Conservation (phyloP, 73 alveolate species). For the Strombidium stylifer region DNA sequence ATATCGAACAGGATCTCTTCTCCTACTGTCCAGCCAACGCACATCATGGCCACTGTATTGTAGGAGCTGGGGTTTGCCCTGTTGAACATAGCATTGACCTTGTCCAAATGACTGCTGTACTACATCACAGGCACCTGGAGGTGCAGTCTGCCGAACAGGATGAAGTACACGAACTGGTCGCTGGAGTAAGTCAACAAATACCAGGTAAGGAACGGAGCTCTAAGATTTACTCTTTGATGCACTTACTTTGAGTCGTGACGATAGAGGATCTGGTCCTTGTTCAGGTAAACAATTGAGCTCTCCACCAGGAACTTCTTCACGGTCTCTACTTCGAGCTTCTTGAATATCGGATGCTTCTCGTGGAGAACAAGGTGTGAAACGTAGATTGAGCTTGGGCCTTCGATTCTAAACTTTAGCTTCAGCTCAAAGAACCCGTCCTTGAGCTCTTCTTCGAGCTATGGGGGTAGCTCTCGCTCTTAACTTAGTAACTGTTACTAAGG, state of each 20-base stretch:
- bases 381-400: slow-evolving; percentile 9
- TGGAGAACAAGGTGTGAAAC: slow-evolving; percentile 41
- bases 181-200: too few relatives aligned
- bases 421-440: slow-evolving; percentile 45
- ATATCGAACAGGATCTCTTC: slow-evolving; percentile 31
- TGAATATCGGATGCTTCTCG: slow-evolving; percentile 33
- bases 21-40: slow-evolving; percentile 40
- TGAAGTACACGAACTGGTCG: slow-evolving; percentile 31
- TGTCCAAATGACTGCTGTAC: not conserved
- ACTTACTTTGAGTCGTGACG: slow-evolving; percentile 11
- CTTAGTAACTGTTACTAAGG: too few relatives aligned
- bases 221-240: too few relatives aligned
- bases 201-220: too few relatives aligned
- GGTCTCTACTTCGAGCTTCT: slow-evolving; percentile 27
- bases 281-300: slow-evolving; percentile 15
- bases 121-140: not conserved
- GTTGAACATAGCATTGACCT: not conserved
- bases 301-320: slow-evolving; percentile 8
- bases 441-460: slow-evolving; percentile 31
- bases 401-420: slow-evolving; percentile 6
- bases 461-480: too few relatives aligned
- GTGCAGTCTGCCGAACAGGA: slow-evolving; percentile 14
- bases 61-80: not conserved
- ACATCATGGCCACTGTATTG: not conserved
- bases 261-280: slow-evolving; percentile 23